These are phyloP conservation scores for Amphibolis antarctica DNA, from an alignment of 106 monocot species.

Conservation along the genomic window DNA sequence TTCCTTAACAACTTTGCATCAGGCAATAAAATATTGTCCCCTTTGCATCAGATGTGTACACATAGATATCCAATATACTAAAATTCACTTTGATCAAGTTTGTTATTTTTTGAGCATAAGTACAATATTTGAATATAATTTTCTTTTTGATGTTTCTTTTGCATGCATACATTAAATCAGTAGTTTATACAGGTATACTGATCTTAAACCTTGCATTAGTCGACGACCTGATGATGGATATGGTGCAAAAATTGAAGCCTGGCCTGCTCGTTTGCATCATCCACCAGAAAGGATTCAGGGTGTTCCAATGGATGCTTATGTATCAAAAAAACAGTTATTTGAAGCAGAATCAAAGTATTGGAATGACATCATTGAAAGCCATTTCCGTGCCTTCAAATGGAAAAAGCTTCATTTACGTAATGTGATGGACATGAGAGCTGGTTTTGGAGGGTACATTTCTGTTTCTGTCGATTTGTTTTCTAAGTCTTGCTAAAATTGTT, in stretches of 20 bases:
- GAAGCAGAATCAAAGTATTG: constrained; percentile 63
- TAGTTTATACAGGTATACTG: constrained; percentile 43
- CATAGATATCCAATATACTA: too few relatives aligned
- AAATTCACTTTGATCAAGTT: too few relatives aligned
- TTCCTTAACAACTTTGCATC: too few relatives aligned
- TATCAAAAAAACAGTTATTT: constrained; percentile 66
- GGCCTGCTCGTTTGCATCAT: constrained; percentile 63
- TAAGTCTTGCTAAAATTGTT: too few relatives aligned
- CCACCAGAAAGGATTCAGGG: constrained; percentile 62
- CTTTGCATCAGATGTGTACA: too few relatives aligned
- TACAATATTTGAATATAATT: too few relatives aligned
- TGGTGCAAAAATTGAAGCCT: constrained; percentile 49
- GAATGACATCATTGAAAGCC: constrained; percentile 49
- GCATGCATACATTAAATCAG: background rate
- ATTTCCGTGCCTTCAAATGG: constrained; percentile 44
- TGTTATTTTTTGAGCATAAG: too few relatives aligned
- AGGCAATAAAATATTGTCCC: too few relatives aligned
- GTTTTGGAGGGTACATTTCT: constrained; percentile 73
- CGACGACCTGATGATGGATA: constrained; percentile 62
- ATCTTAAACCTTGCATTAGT: constrained; percentile 72
- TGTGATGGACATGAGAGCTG: constrained; percentile 95
- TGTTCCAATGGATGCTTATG: constrained; percentile 73
- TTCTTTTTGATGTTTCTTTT: too few relatives aligned
- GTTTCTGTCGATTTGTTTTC: background rate
- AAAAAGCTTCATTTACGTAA: constrained; percentile 58